phyloP scores from a whole-genome alignment of 352 stramenopile genomes.

The Globisporangium cystogenes region DNA sequence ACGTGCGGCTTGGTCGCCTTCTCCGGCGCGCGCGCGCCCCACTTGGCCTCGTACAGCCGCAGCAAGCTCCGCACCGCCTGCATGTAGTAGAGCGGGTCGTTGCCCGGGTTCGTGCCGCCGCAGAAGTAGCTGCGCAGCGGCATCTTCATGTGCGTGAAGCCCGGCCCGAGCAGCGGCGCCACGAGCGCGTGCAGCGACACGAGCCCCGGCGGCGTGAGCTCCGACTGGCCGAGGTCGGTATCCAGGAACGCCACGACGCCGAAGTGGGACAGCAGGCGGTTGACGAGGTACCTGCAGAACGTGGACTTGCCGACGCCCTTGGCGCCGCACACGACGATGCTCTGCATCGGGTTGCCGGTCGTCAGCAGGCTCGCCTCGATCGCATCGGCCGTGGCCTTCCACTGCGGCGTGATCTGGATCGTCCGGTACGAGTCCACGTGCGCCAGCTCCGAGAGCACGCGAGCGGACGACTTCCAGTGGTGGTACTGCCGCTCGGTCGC shows the following conservation, averaged over 20 bases:
- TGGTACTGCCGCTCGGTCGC: constrained; percentile 16
- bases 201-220: constrained; percentile 91
- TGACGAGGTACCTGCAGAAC: constrained; percentile 92
- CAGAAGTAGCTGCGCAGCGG: constrained; percentile 74
- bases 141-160: constrained; percentile 88
- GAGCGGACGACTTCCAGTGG: constrained; percentile 43
- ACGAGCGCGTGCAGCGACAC: constrained; percentile 89
- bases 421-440: constrained; percentile 56
- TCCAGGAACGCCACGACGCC: constrained; percentile 91
- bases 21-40: constrained; percentile 14
- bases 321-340: constrained; percentile 90
- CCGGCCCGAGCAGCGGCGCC: constrained; percentile 86
- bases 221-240: constrained; percentile 93
- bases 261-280: constrained; percentile 81
- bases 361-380: constrained; percentile 34
- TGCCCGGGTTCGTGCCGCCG: constrained; percentile 66
- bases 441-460: constrained; percentile 47
- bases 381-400: constrained; percentile 36
- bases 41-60: constrained; percentile 55
- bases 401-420: constrained; percentile 57
- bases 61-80: constrained; percentile 64
- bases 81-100: constrained; percentile 73
- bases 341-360: constrained; percentile 16
- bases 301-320: constrained; percentile 96
- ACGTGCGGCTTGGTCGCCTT: constrained; percentile 17